Evolutionary conservation across 768 basidiomycete species (phyloP), one percentile per base, ranked within the genome.

Genomic region (Nevesoporus exiguus): DNA sequence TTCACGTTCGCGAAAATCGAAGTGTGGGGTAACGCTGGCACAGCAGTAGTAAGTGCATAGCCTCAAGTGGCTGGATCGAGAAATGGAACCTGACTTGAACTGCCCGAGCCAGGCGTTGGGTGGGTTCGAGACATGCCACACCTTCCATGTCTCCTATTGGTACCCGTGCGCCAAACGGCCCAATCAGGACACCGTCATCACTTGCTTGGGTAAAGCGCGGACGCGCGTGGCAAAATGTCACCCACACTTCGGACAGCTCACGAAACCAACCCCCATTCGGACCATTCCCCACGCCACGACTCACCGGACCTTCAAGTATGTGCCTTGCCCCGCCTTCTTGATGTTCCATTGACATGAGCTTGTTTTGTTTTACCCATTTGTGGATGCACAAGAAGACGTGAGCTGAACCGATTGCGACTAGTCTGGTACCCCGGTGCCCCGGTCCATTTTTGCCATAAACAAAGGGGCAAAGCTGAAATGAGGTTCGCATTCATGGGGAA

Each of bases 71-170:
- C 6, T 48, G 48, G 59, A 61, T 60, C 52, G 24, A 43, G 29
- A 39, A 21, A 29, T 36, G 41, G 30, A 58, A 29, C 17, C 22
- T 47, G n/a, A 22, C 17, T 41, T 1, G n/a, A 7, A n/a, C 19
- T 13, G 39, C 21, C 27, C 34, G 21, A 24, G 25, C 34, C 43
- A n/a, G 31, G 55, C 36, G 41, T 19, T 47, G 50, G 17, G 39
- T 42, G 37, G 58, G 58, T 37, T 75, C 76, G 36, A 77, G 71
- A 54, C 73, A n/a, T n/a, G n/a, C 27, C 27, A 29, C 8, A 5
- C 27, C 5, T 29, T 29, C 27, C 27, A 77, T 61, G 83, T 85
- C 60, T 83, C 80, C 47, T 83, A 67, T 59, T 86, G 85, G n/a
- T n/a, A n/a, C n/a, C n/a, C n/a, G n/a, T n/a, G 42, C 25, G 66